These are phyloP conservation scores for Ogataea kodamae DNA, from an alignment of 805 yeast genomes.

Conservation along the genomic window DNA sequence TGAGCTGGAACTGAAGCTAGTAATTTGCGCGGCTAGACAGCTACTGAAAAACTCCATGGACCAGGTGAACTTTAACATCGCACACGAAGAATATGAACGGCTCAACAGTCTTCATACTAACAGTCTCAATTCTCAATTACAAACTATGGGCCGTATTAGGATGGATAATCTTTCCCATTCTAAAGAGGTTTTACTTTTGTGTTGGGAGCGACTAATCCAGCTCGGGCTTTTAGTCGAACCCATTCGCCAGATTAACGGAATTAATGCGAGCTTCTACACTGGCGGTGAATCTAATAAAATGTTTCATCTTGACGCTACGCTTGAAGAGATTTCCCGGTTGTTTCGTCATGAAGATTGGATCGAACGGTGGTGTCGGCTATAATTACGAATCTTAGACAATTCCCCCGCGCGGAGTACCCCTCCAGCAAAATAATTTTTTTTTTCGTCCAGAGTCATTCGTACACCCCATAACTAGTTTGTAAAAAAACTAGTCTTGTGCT, in stretches of 20 bases:
- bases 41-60: constrained; percentile 53
- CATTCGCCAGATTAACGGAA: constrained; percentile 22
- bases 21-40: constrained; percentile 75
- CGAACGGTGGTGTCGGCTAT: constrained; percentile 25
- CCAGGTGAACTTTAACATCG: constrained; percentile 71
- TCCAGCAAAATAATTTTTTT: constrained; percentile 6
- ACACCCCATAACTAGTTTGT: neutral
- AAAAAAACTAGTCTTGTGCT: constrained; percentile 1
- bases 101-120: constrained; percentile 28
- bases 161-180: constrained; percentile 13
- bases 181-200: constrained; percentile 53
- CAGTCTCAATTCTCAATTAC: constrained; percentile 35
- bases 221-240: constrained; percentile 45
- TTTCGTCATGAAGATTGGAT: constrained; percentile 20
- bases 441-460: too few relatives aligned
- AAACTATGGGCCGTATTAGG: constrained; percentile 41
- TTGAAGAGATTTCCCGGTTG: constrained; percentile 44
- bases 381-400: neutral
- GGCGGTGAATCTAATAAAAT: constrained; percentile 42
- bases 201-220: constrained; percentile 72
- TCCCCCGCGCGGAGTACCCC: constrained; percentile 1
- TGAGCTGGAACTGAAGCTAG: constrained; percentile 64
- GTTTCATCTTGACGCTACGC: constrained; percentile 48
- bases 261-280: constrained; percentile 21
- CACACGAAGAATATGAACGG: constrained; percentile 60